Conservation (phyloP, 163 green algal species). For the Scenedesmus sp. region DNA sequence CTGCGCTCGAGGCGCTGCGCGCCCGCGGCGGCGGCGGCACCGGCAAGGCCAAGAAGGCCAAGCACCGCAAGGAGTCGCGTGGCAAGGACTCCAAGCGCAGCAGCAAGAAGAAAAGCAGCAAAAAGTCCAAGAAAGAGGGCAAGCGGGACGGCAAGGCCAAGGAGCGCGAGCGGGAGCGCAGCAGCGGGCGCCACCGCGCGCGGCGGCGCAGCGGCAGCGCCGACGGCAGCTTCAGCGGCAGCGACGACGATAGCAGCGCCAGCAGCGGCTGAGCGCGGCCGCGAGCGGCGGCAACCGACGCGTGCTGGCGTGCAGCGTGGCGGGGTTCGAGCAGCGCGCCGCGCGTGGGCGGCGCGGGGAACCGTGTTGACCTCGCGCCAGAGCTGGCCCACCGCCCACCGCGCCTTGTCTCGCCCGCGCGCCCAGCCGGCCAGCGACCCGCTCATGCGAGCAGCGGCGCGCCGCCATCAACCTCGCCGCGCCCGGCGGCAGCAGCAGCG, state of each 20-base stretch:
- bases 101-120: slow-evolving; percentile 52
- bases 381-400: too few relatives aligned
- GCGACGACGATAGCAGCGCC: background rate
- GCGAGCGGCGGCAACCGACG: too few relatives aligned
- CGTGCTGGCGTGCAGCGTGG: too few relatives aligned
- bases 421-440: too few relatives aligned
- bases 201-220: background rate
- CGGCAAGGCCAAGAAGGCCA: slow-evolving; percentile 50
- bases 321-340: too few relatives aligned
- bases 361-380: too few relatives aligned
- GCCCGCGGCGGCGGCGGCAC: slow-evolving; percentile 50
- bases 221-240: slow-evolving; percentile 27
- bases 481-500: too few relatives aligned
- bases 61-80: slow-evolving; percentile 43
- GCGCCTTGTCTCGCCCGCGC: too few relatives aligned
- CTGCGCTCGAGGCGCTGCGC: slow-evolving; percentile 54
- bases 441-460: too few relatives aligned
- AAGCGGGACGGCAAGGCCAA: slow-evolving; percentile 39
- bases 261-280: background rate
- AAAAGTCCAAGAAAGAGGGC: slow-evolving; percentile 50
- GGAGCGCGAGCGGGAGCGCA: slow-evolving; percentile 41
- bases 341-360: too few relatives aligned
- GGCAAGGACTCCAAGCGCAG: slow-evolving; percentile 52
- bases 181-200: background rate
- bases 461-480: too few relatives aligned